phyloP scores from a whole-genome alignment of 148 eudicot species.

The Cornus florida region DNA sequence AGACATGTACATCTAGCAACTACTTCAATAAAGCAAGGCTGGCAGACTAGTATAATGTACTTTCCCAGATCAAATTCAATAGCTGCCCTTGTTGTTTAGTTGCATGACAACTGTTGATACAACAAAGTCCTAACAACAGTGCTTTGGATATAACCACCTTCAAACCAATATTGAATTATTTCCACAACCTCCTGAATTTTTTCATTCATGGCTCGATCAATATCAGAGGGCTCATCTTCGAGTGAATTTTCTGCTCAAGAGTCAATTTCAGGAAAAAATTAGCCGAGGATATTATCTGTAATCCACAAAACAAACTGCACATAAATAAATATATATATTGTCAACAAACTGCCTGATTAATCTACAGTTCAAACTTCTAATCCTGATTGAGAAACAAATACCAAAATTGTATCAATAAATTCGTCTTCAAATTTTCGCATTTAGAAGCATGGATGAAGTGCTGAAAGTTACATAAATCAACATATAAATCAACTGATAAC shows the following conservation, averaged over 20 bases:
- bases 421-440: not conserved
- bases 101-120: not conserved
- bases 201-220: not conserved
- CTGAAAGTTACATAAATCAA: not conserved
- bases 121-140: not conserved
- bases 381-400: conserved; percentile 8
- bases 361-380: conserved; percentile 8
- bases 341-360: conserved; percentile 1
- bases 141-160: conserved; percentile 5
- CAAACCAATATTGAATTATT: not conserved
- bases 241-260: not conserved
- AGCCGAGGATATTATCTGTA: not conserved
- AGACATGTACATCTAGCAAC: not conserved
- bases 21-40: not conserved
- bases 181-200: not conserved
- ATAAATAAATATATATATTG: not conserved
- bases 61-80: not conserved
- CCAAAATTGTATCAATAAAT: conserved; percentile 1
- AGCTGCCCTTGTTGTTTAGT: not conserved
- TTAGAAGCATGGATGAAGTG: not conserved
- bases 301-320: not conserved
- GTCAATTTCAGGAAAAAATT: not conserved
- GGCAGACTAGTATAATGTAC: not conserved
- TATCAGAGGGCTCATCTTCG: not conserved
- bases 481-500: not conserved